Base-by-base conservation (phyloP, 2,329 filamentous ascomycete genomes). In the Pseudovirgaria hyperparasitica region DNA sequence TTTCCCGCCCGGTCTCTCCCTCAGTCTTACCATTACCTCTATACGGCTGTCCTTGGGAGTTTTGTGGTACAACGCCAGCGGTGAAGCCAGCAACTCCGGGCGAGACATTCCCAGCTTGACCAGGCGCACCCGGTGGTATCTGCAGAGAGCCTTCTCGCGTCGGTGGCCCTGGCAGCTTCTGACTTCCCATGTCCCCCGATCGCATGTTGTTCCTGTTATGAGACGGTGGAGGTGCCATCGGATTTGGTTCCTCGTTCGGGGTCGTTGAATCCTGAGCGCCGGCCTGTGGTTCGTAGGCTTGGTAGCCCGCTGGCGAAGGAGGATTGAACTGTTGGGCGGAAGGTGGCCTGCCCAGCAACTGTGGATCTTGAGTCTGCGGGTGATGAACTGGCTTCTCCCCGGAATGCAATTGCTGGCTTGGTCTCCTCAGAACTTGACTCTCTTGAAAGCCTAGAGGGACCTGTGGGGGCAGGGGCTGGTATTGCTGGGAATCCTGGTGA, bases 41-140 rank as follows among this genome's bases (percentile, higher is more conserved):
- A 35, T 55, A 59, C 26, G 55, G 55, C 34, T 58, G 54, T 3
- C 55, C 55, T 44, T 62, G 58, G 27, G 57, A 53, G 34, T 47
- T 46, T 43, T 52, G 46, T 35, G 58, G 57, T 16, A 60, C 56
- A 29, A 59, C 52, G 34, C 59, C 57, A 40, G 58, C 48, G 31
- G 52, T 56, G 46, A 60, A 63, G 23, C 55, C 50, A 33, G 54
- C 44, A 30, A 58, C 33, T 36, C 50, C 52, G 35, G 50, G 46
- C 36, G 52, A 48, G 15, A 46, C 41, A 33, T 48, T 45, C 36
- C 40, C 43, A 35, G 37, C 39, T 46, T 52, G 49, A 51, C 46
- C 46, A 50, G 50, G 48, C 35, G 40, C 34, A 39, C 43, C 29
- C 23, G 45, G 43, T 34, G 48, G 49, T 31, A 50, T 44, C 19